Evolutionary conservation across 768 basidiomycete genomes (phyloP).

Genomic region (Pleurotus pulmonarius): DNA sequence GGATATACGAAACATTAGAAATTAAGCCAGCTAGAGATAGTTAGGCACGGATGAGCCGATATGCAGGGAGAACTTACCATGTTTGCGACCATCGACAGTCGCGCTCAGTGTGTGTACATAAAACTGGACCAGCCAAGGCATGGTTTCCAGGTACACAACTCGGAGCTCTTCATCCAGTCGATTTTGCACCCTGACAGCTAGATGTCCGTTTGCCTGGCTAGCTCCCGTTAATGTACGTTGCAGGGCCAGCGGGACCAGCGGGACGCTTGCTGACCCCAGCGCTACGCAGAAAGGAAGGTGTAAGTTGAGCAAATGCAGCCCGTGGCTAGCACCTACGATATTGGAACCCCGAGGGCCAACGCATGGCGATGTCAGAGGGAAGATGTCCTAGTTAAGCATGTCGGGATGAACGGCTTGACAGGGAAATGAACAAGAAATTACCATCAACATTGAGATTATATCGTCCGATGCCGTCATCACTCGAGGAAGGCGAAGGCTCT

Average conservation of each 20-base stretch:
- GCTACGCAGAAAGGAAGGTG: constrained; percentile 22
- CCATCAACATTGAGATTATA: constrained; percentile 46
- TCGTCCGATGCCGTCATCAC: constrained; percentile 30
- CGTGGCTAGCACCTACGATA: constrained; percentile 45
- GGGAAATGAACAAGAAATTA: constrained; percentile 18
- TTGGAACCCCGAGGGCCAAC: constrained; percentile 52
- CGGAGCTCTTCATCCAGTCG: constrained; percentile 37
- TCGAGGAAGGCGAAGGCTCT: constrained; percentile 44
- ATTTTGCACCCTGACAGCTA: constrained; percentile 68
- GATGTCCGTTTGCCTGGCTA: constrained; percentile 71
- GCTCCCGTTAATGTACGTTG: constrained; percentile 70
- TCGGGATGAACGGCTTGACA: constrained; percentile 6
- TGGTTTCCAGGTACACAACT: constrained; percentile 80
- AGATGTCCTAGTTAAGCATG: constrained; percentile 26
- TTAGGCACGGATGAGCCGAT: background rate
- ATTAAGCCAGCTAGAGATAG: constrained; percentile 54
- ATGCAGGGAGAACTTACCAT: constrained; percentile 32
- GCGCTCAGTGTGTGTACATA: constrained; percentile 77
- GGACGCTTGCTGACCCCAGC: constrained; percentile 26
- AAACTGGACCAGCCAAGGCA: constrained; percentile 91
- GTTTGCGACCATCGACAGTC: constrained; percentile 38
- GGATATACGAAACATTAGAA: constrained; percentile 60
- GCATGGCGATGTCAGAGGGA: constrained; percentile 55
- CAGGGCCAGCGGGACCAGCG: constrained; percentile 54
- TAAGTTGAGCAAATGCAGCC: background rate